phyloP scores from a whole-genome alignment of 495 filamentous ascomycete genomes.

The Neurospora tetrasperma region DNA sequence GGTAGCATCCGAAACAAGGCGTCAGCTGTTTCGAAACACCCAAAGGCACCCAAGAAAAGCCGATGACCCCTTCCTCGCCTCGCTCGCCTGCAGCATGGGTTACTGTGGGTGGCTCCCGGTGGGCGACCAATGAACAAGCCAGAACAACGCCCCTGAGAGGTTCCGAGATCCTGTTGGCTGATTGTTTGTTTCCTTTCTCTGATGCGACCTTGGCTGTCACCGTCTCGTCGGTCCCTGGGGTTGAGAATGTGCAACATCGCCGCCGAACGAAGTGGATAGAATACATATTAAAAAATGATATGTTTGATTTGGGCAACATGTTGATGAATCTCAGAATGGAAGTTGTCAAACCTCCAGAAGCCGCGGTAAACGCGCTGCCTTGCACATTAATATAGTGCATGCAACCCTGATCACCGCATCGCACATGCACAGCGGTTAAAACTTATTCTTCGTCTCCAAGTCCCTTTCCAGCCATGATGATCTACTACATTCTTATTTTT shows the following conservation, averaged over 20 bases:
- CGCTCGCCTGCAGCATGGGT: slow-evolving; percentile 8
- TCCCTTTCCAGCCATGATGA: neutral
- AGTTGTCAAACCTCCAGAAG: neutral
- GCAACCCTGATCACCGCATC: neutral
- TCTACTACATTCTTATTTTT: neutral
- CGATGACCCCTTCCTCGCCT: neutral
- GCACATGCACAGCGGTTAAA: neutral
- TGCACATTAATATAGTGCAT: neutral
- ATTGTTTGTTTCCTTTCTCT: slow-evolving; percentile 8
- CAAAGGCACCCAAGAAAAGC: neutral
- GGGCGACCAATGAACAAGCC: slow-evolving; percentile 15
- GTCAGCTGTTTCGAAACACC: slow-evolving; percentile 23
- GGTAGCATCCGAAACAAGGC: neutral
- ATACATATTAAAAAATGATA: neutral
- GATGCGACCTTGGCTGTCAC: neutral
- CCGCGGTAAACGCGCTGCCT: neutral
- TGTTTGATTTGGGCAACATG: neutral
- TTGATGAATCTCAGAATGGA: neutral
- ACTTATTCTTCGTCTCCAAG: neutral
- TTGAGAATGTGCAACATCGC: neutral
- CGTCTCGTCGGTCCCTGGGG: neutral
- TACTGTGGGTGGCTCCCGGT: neutral
- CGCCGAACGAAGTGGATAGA: neutral
- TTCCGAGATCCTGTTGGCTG: slow-evolving; percentile 5
- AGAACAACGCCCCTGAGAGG: neutral